Evolutionary conservation across 306 rosid species (phyloP), one percentile per base, ranked within the genome.

Genomic region (Cicer arietinum): DNA sequence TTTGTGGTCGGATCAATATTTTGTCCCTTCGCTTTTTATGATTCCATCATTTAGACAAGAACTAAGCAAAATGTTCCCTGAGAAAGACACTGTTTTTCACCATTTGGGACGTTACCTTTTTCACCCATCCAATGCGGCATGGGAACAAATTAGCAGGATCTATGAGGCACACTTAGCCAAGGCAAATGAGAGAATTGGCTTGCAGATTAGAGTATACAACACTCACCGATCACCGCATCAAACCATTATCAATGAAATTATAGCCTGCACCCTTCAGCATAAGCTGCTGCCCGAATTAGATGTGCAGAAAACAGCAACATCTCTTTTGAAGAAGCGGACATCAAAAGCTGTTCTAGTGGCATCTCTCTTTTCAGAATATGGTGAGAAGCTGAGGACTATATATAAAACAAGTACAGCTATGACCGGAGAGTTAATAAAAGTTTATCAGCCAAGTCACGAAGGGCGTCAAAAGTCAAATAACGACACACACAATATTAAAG

Each of bases 361-460:
- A 41, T 91, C 97, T 57, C 83, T 91, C 48, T 86, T 76, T 68
- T 50, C 92, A 0, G 94, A 89, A 59, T 91, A 89, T 68, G 86
- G 80, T 5, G 90, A 89, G 79, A 86, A 80, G 86, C 74, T 91
- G 40, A 70, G 83, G 70, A 75, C 82, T 72, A 62, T 87, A 84
- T 91, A 87, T 60, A 76, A 63, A 87, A 77, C 46, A 68, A 82
- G 83, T 30, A 80, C 83, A 48, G 79, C 87, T 71, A 81, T 70
- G 76, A 87, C 83, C 7, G 80, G 88, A 35, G 90, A 89, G 63
- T 77, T 83, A 63, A 57, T 91, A 40, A 80, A 85, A 39, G 76
- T 87, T 53, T 87, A 75, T 77, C 94, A 91, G 81, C 94, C 92
- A 7, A 91, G 97, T 79, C 97, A 89, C 10, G 97, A 91, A 81